Evolutionary conservation across 208 protist species (phyloP).

Genomic region (Blastocrithidia nonstop): DNA sequence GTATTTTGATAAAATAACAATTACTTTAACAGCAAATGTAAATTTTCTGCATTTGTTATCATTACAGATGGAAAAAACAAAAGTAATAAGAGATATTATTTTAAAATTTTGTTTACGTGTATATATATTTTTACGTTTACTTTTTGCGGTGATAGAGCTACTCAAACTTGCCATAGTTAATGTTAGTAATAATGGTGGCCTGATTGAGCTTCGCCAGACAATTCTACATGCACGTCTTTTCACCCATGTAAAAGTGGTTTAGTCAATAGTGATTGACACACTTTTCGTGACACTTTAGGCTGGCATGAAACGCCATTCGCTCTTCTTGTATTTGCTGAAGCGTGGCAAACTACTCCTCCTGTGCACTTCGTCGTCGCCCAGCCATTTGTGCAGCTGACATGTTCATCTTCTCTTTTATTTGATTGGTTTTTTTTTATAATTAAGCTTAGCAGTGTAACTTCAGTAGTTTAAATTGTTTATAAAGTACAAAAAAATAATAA

Average conservation of each 20-base stretch:
- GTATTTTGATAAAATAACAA: neutral
- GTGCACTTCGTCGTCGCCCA: conserved; percentile 23
- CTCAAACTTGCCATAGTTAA: conserved; percentile 72
- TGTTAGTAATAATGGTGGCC: conserved; percentile 70
- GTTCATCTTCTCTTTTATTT: neutral
- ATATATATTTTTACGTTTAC: too few relatives aligned
- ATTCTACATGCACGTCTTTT: conserved; percentile 77
- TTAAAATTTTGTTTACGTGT: neutral
- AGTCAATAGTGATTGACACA: conserved; percentile 65
- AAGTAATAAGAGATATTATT: too few relatives aligned
- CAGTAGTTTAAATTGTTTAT: neutral
- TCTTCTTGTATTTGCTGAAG: conserved; percentile 78
- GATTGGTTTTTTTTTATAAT: neutral
- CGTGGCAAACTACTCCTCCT: conserved; percentile 69
- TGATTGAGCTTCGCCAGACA: conserved; percentile 81
- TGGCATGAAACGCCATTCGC: conserved; percentile 63
- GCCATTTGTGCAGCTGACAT: conserved; percentile 8
- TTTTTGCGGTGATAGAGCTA: conserved; percentile 18
- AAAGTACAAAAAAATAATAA: conserved; percentile 1
- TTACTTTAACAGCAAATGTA: conserved; percentile 2
- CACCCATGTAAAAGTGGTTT: conserved; percentile 60
- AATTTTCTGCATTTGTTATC: neutral
- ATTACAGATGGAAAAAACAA: neutral
- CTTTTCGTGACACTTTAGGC: conserved; percentile 60
- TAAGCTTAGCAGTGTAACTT: too few relatives aligned